Evolutionary conservation across 2,329 filamentous ascomycete species (phyloP).

Genomic region (Ascochyta viciae-villosae): DNA sequence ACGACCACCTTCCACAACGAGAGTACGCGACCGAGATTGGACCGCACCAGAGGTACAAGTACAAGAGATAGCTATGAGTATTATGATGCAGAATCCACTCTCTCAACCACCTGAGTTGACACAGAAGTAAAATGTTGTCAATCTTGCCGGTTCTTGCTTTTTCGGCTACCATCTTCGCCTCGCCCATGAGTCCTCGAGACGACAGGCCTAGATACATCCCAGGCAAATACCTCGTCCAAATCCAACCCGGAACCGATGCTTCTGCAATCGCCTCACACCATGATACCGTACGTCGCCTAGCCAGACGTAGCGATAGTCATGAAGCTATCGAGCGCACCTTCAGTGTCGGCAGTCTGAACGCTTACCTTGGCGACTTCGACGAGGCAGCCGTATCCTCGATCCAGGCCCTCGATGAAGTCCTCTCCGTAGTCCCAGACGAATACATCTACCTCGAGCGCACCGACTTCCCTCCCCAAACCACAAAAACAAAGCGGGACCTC

Average conservation of each 20-base stretch:
- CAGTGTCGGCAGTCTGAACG: slow-evolving; percentile 25
- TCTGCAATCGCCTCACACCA: slow-evolving; percentile 20
- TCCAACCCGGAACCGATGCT: slow-evolving; percentile 37
- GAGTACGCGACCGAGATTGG: not conserved
- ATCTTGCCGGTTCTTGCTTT: slow-evolving; percentile 3
- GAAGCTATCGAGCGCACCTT: slow-evolving; percentile 20
- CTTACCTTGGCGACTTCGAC: slow-evolving; percentile 56
- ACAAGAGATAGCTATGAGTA: not conserved
- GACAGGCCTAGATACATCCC: slow-evolving; percentile 26
- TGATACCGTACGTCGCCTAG: slow-evolving; percentile 19
- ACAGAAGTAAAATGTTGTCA: not conserved
- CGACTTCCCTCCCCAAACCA: not conserved
- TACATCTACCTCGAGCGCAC: slow-evolving; percentile 8
- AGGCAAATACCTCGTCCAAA: slow-evolving; percentile 51
- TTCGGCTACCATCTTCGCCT: not conserved
- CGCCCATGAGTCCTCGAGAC: not conserved
- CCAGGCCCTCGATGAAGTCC: not conserved
- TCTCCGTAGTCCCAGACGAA: slow-evolving; percentile 9
- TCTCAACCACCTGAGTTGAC: too few relatives aligned
- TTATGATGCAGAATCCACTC: not conserved
- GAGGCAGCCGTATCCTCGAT: slow-evolving; percentile 46
- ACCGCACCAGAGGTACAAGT: not conserved
- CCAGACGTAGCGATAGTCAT: slow-evolving; percentile 9
- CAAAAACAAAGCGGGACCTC: not conserved
- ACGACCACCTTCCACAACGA: slow-evolving; percentile 4